Base-by-base conservation (phyloP, 2,329 filamentous ascomycete genomes). In the Hymenoscyphus fraxineus region DNA sequence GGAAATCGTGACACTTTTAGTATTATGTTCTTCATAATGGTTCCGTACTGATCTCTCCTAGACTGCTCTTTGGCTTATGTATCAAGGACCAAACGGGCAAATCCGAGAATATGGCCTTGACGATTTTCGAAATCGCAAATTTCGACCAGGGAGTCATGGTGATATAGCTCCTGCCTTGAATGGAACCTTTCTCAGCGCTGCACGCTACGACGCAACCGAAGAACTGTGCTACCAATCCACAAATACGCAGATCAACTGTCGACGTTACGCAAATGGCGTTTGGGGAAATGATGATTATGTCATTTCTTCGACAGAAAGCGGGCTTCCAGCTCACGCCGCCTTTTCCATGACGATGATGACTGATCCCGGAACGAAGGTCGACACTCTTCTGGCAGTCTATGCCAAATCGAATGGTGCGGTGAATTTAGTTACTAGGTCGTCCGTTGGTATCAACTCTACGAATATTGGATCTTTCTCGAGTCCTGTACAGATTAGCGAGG, bases 21-120 rank as follows among this genome's bases (percentile, higher is more conserved):
- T 35, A 35, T 6, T 51, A 12, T 51, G 19, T 51, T 4, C n/a
- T 5, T 10, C 9, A 22, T 12, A 16, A 22, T 22, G 12, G 1
- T 6, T 10, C 22, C 22, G 47, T 54, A 54, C 47, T 54, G 7
- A 54, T 10, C 12, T 22, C 10, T 27, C 22, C 4, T 51, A 54
- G 4, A 44, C 61, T 22, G 41, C 47, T 12, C 16, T 63, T 27
- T 67, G 66, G 64, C 3, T 67, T 3, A 66, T 66, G 38, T 67
- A 67, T 35, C 62, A 67, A 60, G 64, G 62, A 19, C 9, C 44
- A 15, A 54, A 60, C 55, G 31, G 40, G 10, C 66, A 67, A 44
- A 5, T 67, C 10, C 44, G 62, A 6, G 66, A 67, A 31, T 67
- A 57, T 22, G 66, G 66, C 15, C 19, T 67, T n/a, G 66, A 66